A percentile compares a stretch with the other conserved stretches of the same genome.
Conservation (phyloP, 2,329 filamentous ascomycete genomes). For the Fusarium ambrosium region DNA sequence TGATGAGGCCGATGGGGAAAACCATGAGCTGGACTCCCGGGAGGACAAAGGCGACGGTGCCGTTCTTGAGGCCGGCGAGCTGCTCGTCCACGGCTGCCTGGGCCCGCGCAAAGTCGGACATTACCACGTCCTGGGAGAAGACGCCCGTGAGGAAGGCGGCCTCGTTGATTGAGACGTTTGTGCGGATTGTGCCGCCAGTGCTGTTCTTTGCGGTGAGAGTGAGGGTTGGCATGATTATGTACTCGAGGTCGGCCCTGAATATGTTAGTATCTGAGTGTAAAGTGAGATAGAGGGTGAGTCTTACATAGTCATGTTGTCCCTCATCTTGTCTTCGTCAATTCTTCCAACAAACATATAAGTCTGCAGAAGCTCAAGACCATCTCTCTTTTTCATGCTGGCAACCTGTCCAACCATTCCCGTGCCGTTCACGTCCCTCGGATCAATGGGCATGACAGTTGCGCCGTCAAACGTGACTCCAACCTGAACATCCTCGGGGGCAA, state of each 20-base stretch:
- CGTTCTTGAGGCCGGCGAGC: constrained; percentile 60
- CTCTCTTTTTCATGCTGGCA: constrained; percentile 37
- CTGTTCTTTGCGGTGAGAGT: constrained; percentile 71
- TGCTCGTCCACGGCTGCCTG: constrained; percentile 64
- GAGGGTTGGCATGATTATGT: constrained; percentile 76
- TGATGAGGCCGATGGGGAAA: constrained; percentile 77
- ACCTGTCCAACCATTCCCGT: constrained; percentile 42
- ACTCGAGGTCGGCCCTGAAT: constrained; percentile 69
- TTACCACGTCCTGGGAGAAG: constrained; percentile 71
- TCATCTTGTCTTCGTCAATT: constrained; percentile 71
- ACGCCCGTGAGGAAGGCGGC: constrained; percentile 79
- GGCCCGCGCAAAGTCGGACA: constrained; percentile 64
- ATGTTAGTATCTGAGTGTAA: constrained; percentile 19
- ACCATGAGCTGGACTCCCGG: constrained; percentile 77
- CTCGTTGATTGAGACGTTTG: constrained; percentile 77
- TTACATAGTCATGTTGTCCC: constrained; percentile 71
- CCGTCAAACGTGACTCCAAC: constrained; percentile 69
- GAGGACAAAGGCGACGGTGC: constrained; percentile 74
- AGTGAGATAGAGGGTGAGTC: constrained; percentile 49
- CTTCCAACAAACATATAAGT: constrained; percentile 77
- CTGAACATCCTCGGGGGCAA: constrained; percentile 65
- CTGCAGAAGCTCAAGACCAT: constrained; percentile 64
- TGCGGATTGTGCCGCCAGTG: constrained; percentile 66
- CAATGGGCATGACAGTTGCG: constrained; percentile 56
- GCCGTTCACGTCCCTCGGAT: constrained; percentile 43